A percentile compares a stretch with the other conserved stretches of the same genome.
Evolutionary conservation across 2,329 filamentous ascomycete genomes (phyloP).

Genomic region (Scortechinia acanthostroma): DNA sequence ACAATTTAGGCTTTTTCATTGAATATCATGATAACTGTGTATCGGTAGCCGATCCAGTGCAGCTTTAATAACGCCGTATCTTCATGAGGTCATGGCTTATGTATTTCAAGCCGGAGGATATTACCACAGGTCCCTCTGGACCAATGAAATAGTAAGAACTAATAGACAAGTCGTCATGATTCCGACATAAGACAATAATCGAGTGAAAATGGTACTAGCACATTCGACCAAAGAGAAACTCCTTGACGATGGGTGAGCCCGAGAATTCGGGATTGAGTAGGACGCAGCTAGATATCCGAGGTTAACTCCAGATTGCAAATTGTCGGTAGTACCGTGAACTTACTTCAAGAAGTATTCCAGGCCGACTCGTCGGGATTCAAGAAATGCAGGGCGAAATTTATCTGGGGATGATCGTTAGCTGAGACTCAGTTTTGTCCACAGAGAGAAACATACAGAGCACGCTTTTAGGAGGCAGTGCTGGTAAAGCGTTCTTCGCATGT

Average conservation of each 20-base stretch:
- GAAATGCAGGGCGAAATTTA: neutral
- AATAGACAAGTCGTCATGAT: too few relatives aligned
- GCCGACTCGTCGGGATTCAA: neutral
- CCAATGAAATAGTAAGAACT: too few relatives aligned
- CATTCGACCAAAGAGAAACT: constrained; percentile 1
- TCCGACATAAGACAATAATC: too few relatives aligned
- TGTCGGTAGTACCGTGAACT: neutral
- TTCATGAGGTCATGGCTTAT: too few relatives aligned
- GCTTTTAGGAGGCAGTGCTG: neutral
- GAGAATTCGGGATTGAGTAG: constrained; percentile 2
- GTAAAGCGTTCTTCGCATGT: constrained; percentile 1
- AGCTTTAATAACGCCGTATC: too few relatives aligned
- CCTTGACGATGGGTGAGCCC: neutral
- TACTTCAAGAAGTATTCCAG: constrained; percentile 2
- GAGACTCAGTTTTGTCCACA: neutral
- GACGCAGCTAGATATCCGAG: neutral
- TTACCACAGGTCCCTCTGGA: too few relatives aligned
- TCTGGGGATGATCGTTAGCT: neutral
- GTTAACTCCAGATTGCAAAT: neutral
- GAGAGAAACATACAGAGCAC: neutral
- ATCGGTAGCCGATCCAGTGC: too few relatives aligned
- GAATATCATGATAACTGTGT: too few relatives aligned
- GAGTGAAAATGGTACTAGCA: too few relatives aligned
- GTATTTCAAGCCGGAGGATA: too few relatives aligned
- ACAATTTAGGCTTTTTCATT: too few relatives aligned